Conservation (phyloP, 768 basidiomycete genomes). For the Suillus variegatus region DNA sequence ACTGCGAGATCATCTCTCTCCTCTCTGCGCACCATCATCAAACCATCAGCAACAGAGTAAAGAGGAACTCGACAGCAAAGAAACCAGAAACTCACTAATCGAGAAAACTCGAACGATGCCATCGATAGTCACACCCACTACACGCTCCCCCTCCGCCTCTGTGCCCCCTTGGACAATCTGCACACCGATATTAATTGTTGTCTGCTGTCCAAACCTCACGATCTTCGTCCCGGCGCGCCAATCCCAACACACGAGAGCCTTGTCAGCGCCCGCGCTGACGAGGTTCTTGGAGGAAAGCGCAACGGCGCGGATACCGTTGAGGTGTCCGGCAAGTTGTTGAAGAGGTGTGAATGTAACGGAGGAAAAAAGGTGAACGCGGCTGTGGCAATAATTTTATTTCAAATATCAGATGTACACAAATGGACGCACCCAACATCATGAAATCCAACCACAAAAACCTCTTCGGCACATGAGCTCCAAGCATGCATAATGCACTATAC, state of each 20-base stretch:
- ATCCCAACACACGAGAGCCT: conserved; percentile 84
- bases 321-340: conserved; percentile 82
- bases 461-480: conserved; percentile 35
- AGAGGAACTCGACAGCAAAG: neutral
- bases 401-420: conserved; percentile 1
- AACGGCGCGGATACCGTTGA: conserved; percentile 89
- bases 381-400: conserved; percentile 26
- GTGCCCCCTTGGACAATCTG: conserved; percentile 58
- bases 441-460: conserved; percentile 91
- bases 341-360: conserved; percentile 82
- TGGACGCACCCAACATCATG: conserved; percentile 81
- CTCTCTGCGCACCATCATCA: conserved; percentile 40
- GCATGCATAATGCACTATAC: neutral
- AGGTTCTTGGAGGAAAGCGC: conserved; percentile 83
- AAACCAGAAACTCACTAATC: conserved; percentile 60
- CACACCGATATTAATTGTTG: conserved; percentile 88
- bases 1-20: conserved; percentile 91
- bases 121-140: conserved; percentile 91
- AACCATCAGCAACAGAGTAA: conserved; percentile 28
- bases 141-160: conserved; percentile 67
- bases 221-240: conserved; percentile 89
- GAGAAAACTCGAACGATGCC: conserved; percentile 90
- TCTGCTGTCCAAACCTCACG: conserved; percentile 90
- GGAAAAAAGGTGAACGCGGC: conserved; percentile 87
- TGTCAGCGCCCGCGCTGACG: conserved; percentile 78